Evolutionary conservation across 179 eudicot genomes (phyloP).

Genomic region (Drosera spatulata): DNA sequence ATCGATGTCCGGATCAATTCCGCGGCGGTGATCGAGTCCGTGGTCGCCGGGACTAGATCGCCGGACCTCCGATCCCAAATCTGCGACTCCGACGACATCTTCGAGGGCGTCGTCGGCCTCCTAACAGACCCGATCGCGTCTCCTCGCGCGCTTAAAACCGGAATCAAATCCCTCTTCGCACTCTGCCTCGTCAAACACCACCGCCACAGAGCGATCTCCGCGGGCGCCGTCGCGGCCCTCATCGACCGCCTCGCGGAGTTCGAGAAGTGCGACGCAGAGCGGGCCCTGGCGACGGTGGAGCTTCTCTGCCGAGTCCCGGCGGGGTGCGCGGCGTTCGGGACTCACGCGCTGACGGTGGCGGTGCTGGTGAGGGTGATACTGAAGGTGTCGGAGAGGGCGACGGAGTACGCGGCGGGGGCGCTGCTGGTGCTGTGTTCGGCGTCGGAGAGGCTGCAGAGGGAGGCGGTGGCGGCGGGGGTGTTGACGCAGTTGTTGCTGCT

Average conservation of each 20-base stretch:
- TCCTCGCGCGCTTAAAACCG: conserved; percentile 57
- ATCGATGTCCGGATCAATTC: conserved; percentile 67
- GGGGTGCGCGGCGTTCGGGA: conserved; percentile 61
- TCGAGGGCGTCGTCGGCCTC: conserved; percentile 42
- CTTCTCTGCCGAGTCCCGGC: conserved; percentile 53
- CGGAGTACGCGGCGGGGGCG: conserved; percentile 91
- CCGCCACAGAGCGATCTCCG: conserved; percentile 59
- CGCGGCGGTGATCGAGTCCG: conserved; percentile 55
- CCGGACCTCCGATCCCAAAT: conserved; percentile 43
- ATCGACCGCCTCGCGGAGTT: conserved; percentile 45
- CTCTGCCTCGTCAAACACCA: conserved; percentile 63
- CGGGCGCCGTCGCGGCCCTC: conserved; percentile 61
- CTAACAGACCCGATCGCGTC: conserved; percentile 30
- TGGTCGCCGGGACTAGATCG: conserved; percentile 53
- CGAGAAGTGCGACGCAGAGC: conserved; percentile 77
- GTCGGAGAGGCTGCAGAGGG: conserved; percentile 47
- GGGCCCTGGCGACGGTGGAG: conserved; percentile 76
- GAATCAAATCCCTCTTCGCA: conserved; percentile 64
- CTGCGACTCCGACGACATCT: conserved; percentile 38
- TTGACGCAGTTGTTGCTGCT: conserved; percentile 65
- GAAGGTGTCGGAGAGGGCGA: conserved; percentile 65
- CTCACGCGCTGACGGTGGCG: conserved; percentile 66
- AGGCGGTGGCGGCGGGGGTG: conserved; percentile 82
- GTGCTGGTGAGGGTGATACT: conserved; percentile 50
- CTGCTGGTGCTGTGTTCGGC: conserved; percentile 56